These are phyloP conservation scores for Tricharina praecox DNA, from an alignment of 495 filamentous ascomycete genomes.

Conservation along the genomic window DNA sequence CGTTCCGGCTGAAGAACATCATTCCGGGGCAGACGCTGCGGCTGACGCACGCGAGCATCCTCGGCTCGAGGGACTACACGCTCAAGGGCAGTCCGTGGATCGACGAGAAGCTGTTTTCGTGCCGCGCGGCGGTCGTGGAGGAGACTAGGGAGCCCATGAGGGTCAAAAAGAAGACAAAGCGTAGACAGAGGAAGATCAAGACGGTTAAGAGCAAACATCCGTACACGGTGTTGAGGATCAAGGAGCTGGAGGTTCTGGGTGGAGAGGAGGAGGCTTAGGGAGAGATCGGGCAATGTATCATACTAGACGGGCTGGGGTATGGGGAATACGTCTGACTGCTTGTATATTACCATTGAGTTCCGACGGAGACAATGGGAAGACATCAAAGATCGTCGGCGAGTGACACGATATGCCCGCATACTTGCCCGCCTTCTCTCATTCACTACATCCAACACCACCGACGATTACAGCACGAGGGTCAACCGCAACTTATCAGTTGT, in stretches of 20 bases:
- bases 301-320: background rate
- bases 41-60: slow-evolving; percentile 57
- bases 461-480: too few species aligned
- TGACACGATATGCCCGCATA: too few species aligned
- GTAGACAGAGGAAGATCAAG: slow-evolving; percentile 58
- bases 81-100: slow-evolving; percentile 60
- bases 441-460: too few species aligned
- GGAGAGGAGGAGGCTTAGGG: background rate
- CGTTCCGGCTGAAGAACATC: slow-evolving; percentile 81
- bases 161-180: slow-evolving; percentile 83
- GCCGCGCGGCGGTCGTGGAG: slow-evolving; percentile 69
- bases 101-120: slow-evolving; percentile 67
- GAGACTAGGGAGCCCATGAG: slow-evolving; percentile 77
- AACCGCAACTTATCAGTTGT: too few species aligned
- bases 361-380: too few species aligned
- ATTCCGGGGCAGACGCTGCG: slow-evolving; percentile 67
- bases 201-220: slow-evolving; percentile 66
- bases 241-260: slow-evolving; percentile 39
- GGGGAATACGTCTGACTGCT: too few species aligned
- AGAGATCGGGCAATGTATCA: background rate
- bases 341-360: too few species aligned
- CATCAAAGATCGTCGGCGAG: too few species aligned
- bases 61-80: slow-evolving; percentile 84
- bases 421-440: too few species aligned
- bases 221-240: slow-evolving; percentile 71